Evolutionary conservation across 2,329 filamentous ascomycete species (phyloP), one percentile per base, ranked within the genome.

Genomic region (Gliomastix tumulicola): DNA sequence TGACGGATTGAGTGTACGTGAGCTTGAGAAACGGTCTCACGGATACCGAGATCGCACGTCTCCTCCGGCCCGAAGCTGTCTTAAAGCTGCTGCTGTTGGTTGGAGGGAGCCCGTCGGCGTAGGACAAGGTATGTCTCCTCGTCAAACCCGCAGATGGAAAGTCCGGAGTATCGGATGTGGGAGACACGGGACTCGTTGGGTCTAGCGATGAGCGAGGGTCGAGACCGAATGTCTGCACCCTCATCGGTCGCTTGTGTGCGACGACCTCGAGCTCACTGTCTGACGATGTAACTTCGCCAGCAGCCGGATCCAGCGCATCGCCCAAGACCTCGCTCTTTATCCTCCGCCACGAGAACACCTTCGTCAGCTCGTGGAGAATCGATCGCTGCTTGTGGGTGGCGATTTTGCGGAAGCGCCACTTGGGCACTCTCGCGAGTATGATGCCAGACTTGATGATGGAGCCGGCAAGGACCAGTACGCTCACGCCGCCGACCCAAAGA

Each of bases 371-470:
- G 48, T 69, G 51, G 45, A 66, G 36, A 47, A 55, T 43, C 42
- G 56, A 49, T 23, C 30, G 34, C 52, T 42, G 39, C 60, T 56
- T 46, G 61, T 58, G 38, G 49, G 21, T 52, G 54, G 2, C 63
- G 56, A 15, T 10, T 20, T 36, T 12, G 69, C 79, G 75, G 49
- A 97, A 89, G 30, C 89, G 84, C 88, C 90, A 96, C 49, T 80
- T 88, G 3, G 92, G 92, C 15, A 97, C 86, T 39, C 90, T 75
- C 35, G 90, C 89, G 42, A 98, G 65, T 19, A 82, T 75, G 36
- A 97, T 83, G 32, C 86, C 88, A 84, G 87, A 94, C 49, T 73
- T 74, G 23, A 97, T 76, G 11, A 92, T 76, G 21, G 79, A 72
- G 21, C 78, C 76, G 53, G 88, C 94, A 6, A 76, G 65, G 5